phyloP scores from a whole-genome alignment of 108 stramenopile species.

The Skeletonema grethae region DNA sequence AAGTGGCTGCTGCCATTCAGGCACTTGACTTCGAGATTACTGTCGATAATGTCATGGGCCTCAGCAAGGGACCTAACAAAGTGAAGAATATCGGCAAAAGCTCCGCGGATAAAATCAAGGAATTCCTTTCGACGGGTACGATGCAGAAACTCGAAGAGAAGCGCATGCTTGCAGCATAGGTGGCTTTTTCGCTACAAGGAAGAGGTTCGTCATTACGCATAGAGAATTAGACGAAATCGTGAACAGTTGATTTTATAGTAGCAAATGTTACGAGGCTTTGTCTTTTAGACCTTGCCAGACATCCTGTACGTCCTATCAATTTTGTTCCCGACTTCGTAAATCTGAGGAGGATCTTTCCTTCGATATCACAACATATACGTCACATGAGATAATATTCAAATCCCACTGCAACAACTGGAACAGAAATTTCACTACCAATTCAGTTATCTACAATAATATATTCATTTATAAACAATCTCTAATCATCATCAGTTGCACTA shows the following conservation, averaged over 20 bases:
- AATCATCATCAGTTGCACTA: slow-evolving; percentile 12
- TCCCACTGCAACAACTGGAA: not conserved
- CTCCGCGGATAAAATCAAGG: slow-evolving; percentile 72
- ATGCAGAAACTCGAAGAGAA: slow-evolving; percentile 82
- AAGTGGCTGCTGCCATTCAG: slow-evolving; percentile 54
- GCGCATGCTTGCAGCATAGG: slow-evolving; percentile 31
- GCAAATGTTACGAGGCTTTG: not conserved
- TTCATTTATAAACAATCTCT: not conserved
- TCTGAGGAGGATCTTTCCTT: not conserved
- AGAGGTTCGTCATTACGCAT: not conserved
- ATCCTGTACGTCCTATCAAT: not conserved
- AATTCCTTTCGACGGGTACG: slow-evolving; percentile 69
- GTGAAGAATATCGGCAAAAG: slow-evolving; percentile 68
- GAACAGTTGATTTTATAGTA: not conserved
- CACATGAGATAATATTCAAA: not conserved
- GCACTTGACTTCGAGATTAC: slow-evolving; percentile 70
- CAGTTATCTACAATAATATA: not conserved
- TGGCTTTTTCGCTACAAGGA: not conserved
- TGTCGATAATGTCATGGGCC: slow-evolving; percentile 65
- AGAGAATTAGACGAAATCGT: not conserved
- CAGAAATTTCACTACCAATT: not conserved
- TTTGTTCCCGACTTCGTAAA: not conserved
- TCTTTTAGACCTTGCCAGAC: not conserved
- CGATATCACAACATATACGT: not conserved
- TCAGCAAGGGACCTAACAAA: slow-evolving; percentile 83